A percentile compares a stretch with the other conserved stretches of the same genome.
phyloP scores from a whole-genome alignment of 768 basidiomycete genomes.

The Crepidotus variabilis region DNA sequence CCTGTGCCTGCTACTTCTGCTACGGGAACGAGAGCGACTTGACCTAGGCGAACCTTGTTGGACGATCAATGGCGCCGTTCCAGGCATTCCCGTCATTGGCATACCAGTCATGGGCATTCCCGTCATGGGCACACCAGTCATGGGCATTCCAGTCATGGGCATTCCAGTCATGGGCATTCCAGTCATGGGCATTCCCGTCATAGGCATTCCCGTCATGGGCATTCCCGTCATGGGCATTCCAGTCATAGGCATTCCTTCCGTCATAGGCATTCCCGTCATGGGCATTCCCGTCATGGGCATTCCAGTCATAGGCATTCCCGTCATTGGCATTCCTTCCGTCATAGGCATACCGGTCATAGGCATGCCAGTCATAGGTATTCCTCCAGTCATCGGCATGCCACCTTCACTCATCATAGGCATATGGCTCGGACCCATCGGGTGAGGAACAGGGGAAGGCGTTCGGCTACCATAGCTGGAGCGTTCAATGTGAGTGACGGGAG shows the following conservation, averaged over 20 bases:
- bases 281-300: conserved; percentile 5
- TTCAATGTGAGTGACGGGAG: neutral
- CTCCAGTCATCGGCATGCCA: conserved; percentile 8
- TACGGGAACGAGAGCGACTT: conserved; percentile 15
- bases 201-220: conserved; percentile 1
- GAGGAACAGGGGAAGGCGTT: conserved; percentile 9
- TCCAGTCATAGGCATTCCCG: conserved; percentile 6
- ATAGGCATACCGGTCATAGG: conserved; percentile 9
- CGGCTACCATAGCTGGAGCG: neutral
- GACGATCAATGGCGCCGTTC: conserved; percentile 19
- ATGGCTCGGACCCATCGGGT: conserved; percentile 6
- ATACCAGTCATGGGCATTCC: conserved; percentile 1
- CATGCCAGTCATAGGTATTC: conserved; percentile 14
- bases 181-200: conserved; percentile 1
- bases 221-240: neutral
- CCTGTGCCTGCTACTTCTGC: conserved; percentile 10
- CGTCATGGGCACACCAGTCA: too few species aligned
- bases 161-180: neutral
- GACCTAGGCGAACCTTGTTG: conserved; percentile 18
- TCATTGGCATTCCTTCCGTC: conserved; percentile 14
- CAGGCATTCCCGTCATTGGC: conserved; percentile 7
- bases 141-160: conserved; percentile 2
- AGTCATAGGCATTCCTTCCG: neutral
- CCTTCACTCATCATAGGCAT: neutral
- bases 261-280: neutral